Evolutionary conservation across 169 alveolate genomes (phyloP), one percentile per base, ranked within the genome.

Genomic region (Eimeria brunetti): DNA sequence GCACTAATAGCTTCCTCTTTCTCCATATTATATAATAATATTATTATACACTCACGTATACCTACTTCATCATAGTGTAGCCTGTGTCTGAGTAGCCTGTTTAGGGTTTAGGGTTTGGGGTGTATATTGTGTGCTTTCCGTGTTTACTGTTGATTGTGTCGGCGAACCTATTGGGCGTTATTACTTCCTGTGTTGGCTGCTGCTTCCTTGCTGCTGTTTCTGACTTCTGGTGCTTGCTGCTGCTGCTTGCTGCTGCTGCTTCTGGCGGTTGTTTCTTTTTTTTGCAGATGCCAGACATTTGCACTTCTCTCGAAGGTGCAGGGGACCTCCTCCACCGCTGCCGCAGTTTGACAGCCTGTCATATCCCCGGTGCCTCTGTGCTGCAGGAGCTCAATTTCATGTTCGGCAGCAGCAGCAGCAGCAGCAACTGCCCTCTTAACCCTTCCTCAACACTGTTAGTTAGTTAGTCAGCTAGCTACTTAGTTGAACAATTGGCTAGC

Each of bases 291-390:
- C 58, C 58, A 33, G 53, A 41, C 85, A 22, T 75, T 44, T 38
- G 41, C 53, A 75, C 62, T 5, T 75, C 85, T 18, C 58, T 75
- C 5, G 78, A 33, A 46, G 78, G 49, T 67, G 78, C 78, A 67
- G 78, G 78, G 78, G 78, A 67, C 24, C 78, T 67, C 78, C 27
- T 67, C 49, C 46, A 30, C 12, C 78, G 78, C 78, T 67, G 78
- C 78, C 20, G 78, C 78, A 44, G 14, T 30, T 67, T 67, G 78
- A 67, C 78, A 9, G n/a, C 33, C 46, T 67, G 78, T 12, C 33
- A 44, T 24, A 67, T 67, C 41, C 78, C 78, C 2, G 78, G 78
- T 67, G 78, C 78, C 41, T n/a, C 78, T 67, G 78, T 67, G 49
- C 78, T 67, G 18, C 78, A 67, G 1, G 49, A 67, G 12, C 78